Evolutionary conservation across 1,139 yeast species (phyloP).

Genomic region (Diutina mesorugosa): DNA sequence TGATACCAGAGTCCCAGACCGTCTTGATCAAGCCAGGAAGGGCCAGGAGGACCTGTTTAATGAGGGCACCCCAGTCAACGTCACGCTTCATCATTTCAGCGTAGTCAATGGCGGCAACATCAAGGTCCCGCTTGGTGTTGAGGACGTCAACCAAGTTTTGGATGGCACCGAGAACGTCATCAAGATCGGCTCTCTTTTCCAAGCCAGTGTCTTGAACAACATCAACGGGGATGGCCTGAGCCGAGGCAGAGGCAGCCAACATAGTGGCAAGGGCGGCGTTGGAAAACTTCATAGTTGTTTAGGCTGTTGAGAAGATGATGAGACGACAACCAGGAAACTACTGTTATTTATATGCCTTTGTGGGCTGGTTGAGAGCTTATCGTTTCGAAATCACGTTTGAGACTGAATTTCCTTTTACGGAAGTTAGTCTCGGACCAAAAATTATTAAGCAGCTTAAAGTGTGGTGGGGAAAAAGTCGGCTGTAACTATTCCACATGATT

Average conservation of each 20-base stretch:
- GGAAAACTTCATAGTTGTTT: not conserved
- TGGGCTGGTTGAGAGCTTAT: not conserved
- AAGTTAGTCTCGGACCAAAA: not conserved
- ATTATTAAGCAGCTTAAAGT: not conserved
- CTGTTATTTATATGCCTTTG: not conserved
- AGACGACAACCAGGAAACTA: not conserved
- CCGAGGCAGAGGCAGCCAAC: slow-evolving; percentile 1
- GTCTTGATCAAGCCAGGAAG: slow-evolving; percentile 9
- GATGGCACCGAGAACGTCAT: not conserved
- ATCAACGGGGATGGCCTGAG: slow-evolving; percentile 1
- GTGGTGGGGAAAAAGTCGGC: not conserved
- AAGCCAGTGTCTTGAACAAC: not conserved
- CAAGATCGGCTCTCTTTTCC: not conserved
- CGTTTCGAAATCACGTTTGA: not conserved
- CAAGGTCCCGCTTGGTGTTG: not conserved
- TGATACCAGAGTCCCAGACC: slow-evolving; percentile 14
- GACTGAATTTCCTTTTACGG: not conserved
- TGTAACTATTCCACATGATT: not conserved
- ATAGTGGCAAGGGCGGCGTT: not conserved
- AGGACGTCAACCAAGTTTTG: not conserved
- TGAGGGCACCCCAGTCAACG: slow-evolving; percentile 12
- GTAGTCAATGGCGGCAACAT: slow-evolving; percentile 1
- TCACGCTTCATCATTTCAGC: slow-evolving; percentile 4
- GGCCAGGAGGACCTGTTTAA: slow-evolving; percentile 7
- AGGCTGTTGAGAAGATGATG: not conserved